phyloP scores from a whole-genome alignment of 2,329 filamentous ascomycete genomes.

The Verticillium isaacii region DNA sequence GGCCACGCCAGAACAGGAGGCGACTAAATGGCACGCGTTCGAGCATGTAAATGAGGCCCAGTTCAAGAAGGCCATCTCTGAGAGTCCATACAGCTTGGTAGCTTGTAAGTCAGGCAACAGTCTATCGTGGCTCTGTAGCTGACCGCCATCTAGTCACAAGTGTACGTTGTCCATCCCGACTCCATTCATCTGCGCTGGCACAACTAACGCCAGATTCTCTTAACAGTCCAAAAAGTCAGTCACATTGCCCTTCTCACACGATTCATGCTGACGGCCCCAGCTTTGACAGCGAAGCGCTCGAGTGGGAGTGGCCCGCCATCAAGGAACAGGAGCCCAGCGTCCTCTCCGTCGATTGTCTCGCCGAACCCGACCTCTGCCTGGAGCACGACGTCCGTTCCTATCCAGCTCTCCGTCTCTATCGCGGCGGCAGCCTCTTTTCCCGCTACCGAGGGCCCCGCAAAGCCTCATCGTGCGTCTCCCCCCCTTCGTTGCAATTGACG shows the following conservation, averaged over 20 bases:
- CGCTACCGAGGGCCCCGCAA: constrained; percentile 36
- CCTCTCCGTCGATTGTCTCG: constrained; percentile 35
- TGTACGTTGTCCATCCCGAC: background rate
- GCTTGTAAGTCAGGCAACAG: constrained; percentile 22
- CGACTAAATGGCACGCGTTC: background rate
- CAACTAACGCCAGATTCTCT: background rate
- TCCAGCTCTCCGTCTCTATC: constrained; percentile 39
- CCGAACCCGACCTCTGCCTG: constrained; percentile 28
- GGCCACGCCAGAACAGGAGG: background rate
- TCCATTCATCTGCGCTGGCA: background rate
- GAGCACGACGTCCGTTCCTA: constrained; percentile 36
- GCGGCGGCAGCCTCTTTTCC: constrained; percentile 22
- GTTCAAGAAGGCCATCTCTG: constrained; percentile 6
- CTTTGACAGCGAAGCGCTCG: constrained; percentile 7
- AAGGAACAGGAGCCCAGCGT: constrained; percentile 4
- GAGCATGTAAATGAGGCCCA: constrained; percentile 4
- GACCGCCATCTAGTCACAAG: background rate
- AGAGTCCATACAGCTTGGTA: constrained; percentile 19
- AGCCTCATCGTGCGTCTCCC: constrained; percentile 14
- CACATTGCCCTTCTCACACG: background rate
- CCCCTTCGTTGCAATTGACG: constrained; percentile 1
- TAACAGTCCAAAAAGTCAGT: background rate
- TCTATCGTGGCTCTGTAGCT: background rate
- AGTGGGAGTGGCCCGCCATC: constrained; percentile 13
- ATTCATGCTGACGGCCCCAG: background rate